Evolutionary conservation across 176 grass and related monocot species (phyloP), one percentile per base, ranked within the genome.

Genomic region (Hordeum vulgare): DNA sequence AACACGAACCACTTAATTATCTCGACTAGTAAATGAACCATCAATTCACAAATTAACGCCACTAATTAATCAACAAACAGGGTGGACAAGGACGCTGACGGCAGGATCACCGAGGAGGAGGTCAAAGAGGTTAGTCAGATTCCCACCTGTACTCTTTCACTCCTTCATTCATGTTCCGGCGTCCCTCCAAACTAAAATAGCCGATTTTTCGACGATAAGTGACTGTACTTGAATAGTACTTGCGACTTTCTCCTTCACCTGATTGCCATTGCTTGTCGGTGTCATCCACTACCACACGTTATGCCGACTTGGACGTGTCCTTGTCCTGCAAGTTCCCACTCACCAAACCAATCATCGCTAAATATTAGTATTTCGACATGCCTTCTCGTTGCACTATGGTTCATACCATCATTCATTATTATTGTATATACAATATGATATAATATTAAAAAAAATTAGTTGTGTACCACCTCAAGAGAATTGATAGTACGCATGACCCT

Each of bases 81-180:
- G 94, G 89, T 97, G 11, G 92, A 97, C 80, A 97, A 94, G 94
- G 82, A 97, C 89, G 90, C 90, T 3, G 88, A 97, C 41, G 94
- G 94, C n/a, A 58, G 94, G 78, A 92, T 97, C 61, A 89, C 89
- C 26, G 94, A 94, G 87, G 63, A 83, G 49, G 94, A 97, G 80
- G 92, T 94, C 15, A 97, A 89, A 79, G 90, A 92, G 91, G 94
- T 97, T 84, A 74, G 53, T 21, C 53, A 56, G 53, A 9, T 63
- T 41, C 6, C 1, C 21, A 8, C 0, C 53, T 20, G 2, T 17
- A 67, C 53, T 21, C 18, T 21, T 25, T 58, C 24, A 2, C 9
- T 11, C 2, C 11, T 31, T 10, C 15, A 4, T 39, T 44, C 9
- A n/a, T n/a, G n/a, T n/a, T n/a, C n/a, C n/a, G n/a, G n/a, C n/a